A percentile compares a stretch with the other conserved stretches of the same genome.
Evolutionary conservation across 2,329 filamentous ascomycete genomes (phyloP).

Genomic region (Claviceps capensis): DNA sequence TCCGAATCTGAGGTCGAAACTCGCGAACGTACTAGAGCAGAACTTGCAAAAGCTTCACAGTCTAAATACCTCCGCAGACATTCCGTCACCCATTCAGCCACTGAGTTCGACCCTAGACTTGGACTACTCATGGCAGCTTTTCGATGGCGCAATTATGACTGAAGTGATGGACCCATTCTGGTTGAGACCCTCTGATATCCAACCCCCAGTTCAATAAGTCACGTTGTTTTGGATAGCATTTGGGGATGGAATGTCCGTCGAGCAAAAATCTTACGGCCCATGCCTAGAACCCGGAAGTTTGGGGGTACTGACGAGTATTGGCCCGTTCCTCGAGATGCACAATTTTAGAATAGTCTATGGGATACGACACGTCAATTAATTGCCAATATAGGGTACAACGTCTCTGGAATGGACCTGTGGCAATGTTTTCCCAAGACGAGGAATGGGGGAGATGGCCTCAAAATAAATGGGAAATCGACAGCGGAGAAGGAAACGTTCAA

Average conservation of each 20-base stretch:
- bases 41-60: slow-evolving; percentile 14
- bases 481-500: not conserved
- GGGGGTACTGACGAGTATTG: no score
- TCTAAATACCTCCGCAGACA: slow-evolving; percentile 5
- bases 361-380: no score
- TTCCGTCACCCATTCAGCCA: slow-evolving; percentile 4
- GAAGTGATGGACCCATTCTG: slow-evolving; percentile 3
- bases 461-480: not conserved
- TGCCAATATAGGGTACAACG: no score
- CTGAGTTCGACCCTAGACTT: slow-evolving; percentile 5
- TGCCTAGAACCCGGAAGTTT: not conserved
- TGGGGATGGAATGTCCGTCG: not conserved
- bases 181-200: not conserved
- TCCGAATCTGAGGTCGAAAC: slow-evolving; percentile 11
- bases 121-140: slow-evolving; percentile 11
- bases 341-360: no score
- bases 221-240: not conserved
- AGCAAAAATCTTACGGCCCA: no score
- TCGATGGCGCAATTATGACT: slow-evolving; percentile 8
- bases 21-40: slow-evolving; percentile 10
- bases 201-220: not conserved
- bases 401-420: no score
- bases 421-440: no score
- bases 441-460: no score
- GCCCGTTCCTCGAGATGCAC: no score